A percentile compares a stretch with the other conserved stretches of the same genome.
These are phyloP conservation scores for Macrophomina pseudophaseolina DNA, from an alignment of 2,329 filamentous ascomycete genomes.

Conservation along the genomic window DNA sequence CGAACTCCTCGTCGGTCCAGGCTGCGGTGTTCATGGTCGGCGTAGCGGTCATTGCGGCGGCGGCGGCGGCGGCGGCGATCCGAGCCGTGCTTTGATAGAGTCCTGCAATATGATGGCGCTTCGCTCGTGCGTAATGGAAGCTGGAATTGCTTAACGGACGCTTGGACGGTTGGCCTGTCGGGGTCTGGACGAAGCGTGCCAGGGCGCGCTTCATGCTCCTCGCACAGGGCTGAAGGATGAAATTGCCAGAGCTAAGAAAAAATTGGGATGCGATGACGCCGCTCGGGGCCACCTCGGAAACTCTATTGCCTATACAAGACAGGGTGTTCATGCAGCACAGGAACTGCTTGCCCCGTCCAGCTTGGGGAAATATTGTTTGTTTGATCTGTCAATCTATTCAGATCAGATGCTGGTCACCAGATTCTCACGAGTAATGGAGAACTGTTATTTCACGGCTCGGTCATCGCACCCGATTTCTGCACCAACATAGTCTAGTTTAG, in stretches of 20 bases:
- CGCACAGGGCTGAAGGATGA: slow-evolving; percentile 7
- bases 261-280: slow-evolving; percentile 22
- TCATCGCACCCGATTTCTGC: not conserved
- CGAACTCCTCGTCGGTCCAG: slow-evolving; percentile 26
- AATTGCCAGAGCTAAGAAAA: slow-evolving; percentile 1
- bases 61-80: slow-evolving; percentile 8
- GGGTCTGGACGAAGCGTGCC: slow-evolving; percentile 15
- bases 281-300: slow-evolving; percentile 11
- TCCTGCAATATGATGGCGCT: slow-evolving; percentile 13
- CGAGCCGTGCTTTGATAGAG: slow-evolving; percentile 6
- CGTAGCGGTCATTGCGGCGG: slow-evolving; percentile 8
- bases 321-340: not conserved
- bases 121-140: not conserved
- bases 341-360: not conserved
- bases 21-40: slow-evolving; percentile 17
- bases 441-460: not conserved
- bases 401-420: not conserved
- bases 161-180: not conserved
- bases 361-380: not conserved
- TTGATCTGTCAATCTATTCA: not conserved
- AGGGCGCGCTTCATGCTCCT: slow-evolving; percentile 25
- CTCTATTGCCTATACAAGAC: not conserved
- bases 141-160: slow-evolving; percentile 18
- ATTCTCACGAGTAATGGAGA: not conserved
- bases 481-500: not conserved